Evolutionary conservation across 495 filamentous ascomycete species (phyloP).

Genomic region (Daldinia childiae): DNA sequence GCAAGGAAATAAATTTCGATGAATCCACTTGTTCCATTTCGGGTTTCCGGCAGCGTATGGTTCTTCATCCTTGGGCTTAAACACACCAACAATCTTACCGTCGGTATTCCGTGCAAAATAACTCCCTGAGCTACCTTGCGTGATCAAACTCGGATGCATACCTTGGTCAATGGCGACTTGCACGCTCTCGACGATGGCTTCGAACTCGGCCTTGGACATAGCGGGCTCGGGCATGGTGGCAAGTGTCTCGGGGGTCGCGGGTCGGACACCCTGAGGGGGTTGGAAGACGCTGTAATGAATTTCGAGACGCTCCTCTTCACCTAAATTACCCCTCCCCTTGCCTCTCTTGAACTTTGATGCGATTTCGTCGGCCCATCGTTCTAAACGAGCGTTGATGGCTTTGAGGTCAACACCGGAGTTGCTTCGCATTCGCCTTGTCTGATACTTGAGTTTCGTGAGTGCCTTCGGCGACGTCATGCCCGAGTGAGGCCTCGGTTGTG

Average conservation of each 20-base stretch:
- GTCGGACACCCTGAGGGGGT: conserved; percentile 82
- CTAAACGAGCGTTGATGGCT: conserved; percentile 95
- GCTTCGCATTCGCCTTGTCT: conserved; percentile 71
- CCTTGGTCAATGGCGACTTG: conserved; percentile 88
- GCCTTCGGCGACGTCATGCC: conserved; percentile 66
- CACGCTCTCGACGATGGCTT: conserved; percentile 90
- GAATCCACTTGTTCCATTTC: conserved; percentile 97
- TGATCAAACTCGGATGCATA: conserved; percentile 93
- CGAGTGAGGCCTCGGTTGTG: conserved; percentile 67
- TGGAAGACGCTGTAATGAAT: conserved; percentile 98
- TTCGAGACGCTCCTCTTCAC: conserved; percentile 87
- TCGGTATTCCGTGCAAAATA: conserved; percentile 95
- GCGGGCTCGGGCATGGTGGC: conserved; percentile 62
- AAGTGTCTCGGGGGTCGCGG: conserved; percentile 78
- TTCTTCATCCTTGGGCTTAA: conserved; percentile 99
- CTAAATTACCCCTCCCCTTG: conserved; percentile 74
- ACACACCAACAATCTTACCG: conserved; percentile 95
- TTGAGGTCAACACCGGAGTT: conserved; percentile 96
- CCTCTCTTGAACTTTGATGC: conserved; percentile 94
- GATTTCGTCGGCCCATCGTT: conserved; percentile 98
- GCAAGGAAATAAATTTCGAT: conserved; percentile 93
- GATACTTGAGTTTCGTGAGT: conserved; percentile 51
- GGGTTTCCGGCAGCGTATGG: conserved; percentile 92
- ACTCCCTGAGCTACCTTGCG: conserved; percentile 95
- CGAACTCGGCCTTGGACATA: conserved; percentile 83